Evolutionary conservation across 2,329 filamentous ascomycete species (phyloP).

Genomic region (Bipolaris gigantea): DNA sequence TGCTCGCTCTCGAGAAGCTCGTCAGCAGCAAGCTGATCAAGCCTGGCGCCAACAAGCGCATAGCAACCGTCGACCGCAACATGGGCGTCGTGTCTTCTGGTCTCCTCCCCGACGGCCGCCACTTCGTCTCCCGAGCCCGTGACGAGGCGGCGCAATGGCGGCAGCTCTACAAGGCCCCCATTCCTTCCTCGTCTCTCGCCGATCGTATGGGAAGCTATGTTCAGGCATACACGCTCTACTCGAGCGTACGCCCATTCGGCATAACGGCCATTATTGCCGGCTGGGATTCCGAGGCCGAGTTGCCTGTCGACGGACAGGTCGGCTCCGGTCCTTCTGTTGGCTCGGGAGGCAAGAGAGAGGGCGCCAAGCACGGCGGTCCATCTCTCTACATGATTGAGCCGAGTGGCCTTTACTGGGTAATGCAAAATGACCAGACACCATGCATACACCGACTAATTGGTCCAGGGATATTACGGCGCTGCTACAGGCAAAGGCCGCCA

Average conservation of each 20-base stretch:
- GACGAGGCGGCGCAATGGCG: slow-evolving; percentile 93
- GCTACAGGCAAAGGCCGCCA: slow-evolving; percentile 97
- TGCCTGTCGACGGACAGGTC: slow-evolving; percentile 87
- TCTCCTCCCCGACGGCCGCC: slow-evolving; percentile 89
- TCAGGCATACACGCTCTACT: slow-evolving; percentile 97
- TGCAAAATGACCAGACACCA: slow-evolving; percentile 13
- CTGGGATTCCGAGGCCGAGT: slow-evolving; percentile 85
- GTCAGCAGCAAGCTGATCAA: slow-evolving; percentile 94
- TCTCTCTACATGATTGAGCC: slow-evolving; percentile 99
- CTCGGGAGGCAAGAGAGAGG: slow-evolving; percentile 77
- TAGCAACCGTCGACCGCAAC: slow-evolving; percentile 91
- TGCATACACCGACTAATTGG: slow-evolving; percentile 4
- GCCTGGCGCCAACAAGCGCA: slow-evolving; percentile 93
- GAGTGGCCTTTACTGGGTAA: slow-evolving; percentile 90
- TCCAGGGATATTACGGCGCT: slow-evolving; percentile 88
- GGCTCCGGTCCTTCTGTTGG: slow-evolving; percentile 77
- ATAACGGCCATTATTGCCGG: slow-evolving; percentile 93
- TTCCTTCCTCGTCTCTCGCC: slow-evolving; percentile 83
- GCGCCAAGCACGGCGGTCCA: slow-evolving; percentile 81
- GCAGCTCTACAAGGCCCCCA: slow-evolving; percentile 90
- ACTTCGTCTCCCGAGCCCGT: slow-evolving; percentile 91
- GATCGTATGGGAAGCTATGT: slow-evolving; percentile 94
- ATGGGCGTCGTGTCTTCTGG: slow-evolving; percentile 92
- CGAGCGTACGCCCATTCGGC: slow-evolving; percentile 93
- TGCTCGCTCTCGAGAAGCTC: slow-evolving; percentile 95